phyloP scores from a whole-genome alignment of 176 grass and related monocot species.

The Zoysia japonica region DNA sequence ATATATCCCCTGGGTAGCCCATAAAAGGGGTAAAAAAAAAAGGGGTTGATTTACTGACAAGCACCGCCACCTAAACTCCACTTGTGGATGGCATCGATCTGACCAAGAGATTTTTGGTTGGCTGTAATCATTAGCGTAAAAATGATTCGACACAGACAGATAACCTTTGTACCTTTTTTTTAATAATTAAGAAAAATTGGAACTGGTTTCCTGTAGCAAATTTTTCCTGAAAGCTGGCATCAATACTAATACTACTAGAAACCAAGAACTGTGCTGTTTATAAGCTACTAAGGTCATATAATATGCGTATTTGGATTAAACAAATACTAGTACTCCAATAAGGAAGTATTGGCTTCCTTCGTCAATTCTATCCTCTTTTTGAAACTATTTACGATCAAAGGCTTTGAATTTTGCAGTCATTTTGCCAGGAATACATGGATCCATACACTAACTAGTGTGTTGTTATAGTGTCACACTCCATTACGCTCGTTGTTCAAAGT shows the following conservation, averaged over 20 bases:
- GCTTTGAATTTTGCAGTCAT: not conserved
- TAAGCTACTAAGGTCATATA: not conserved
- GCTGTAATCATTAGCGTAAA: conserved; percentile 9
- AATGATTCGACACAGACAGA: not conserved
- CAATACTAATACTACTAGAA: not conserved
- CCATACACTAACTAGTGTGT: not conserved
- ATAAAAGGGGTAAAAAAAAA: not conserved
- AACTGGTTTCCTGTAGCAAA: not conserved
- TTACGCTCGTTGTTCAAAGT: not conserved
- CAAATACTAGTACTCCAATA: not conserved
- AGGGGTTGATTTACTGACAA: conserved; percentile 29
- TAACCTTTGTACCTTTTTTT: not conserved
- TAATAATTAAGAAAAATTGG: not conserved
- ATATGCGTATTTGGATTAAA: not conserved
- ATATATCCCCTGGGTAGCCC: conserved; percentile 41
- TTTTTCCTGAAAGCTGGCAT: not conserved
- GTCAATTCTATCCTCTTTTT: not conserved
- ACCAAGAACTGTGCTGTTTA: not conserved
- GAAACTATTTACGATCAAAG: not conserved
- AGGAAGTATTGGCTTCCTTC: not conserved
- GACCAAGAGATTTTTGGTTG: not conserved
- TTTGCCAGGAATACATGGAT: not conserved
- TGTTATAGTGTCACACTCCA: not conserved
- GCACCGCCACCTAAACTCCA: conserved; percentile 15
- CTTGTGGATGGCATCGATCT: conserved; percentile 12